Base-by-base conservation (phyloP, 1,139 yeast species). In the Trichomonascaceae sp. region DNA sequence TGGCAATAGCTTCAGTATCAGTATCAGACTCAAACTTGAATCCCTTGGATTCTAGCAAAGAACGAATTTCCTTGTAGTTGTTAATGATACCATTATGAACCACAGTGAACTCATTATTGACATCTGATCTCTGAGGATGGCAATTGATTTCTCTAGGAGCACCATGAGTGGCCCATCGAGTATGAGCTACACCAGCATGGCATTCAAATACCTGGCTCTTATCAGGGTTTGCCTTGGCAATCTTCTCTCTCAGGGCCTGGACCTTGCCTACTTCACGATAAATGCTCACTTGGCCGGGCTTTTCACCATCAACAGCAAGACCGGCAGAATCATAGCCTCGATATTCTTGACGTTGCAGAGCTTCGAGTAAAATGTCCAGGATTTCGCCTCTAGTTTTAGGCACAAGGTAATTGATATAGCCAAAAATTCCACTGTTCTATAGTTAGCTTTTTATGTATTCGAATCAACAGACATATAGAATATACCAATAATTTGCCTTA, bases 151-250 rank as follows among this genome's bases (percentile, higher is more conserved):
- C 82, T 65, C 81, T 82, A 55, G 98, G 98, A 66, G 85, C 88
- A 72, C 99, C 99, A 73, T 95, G 99, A 47, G 99, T 95, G 49
- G 99, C 99, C 99, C 99, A 95, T 78, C 99, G 86, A 17, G 99
- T 95, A 74, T 95, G 99, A 44, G 99, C 98, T 70, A 95, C 93
- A 69, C 96, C 99, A 57, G 85, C 93, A 69, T 93, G 99, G 71
- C 86, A 83, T 64, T 83, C 85, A 67, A 89, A 89, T 24, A 82
- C 78, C 63, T 84, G 79, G 67, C 85, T 80, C 56, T 82, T 78
- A 54, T 82, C 72, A 53, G 77, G 76, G 46, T 73, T 70, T 48
- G 69, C 58, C 47, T 64, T 64, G 45, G 77, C 80, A 61, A 91
- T 82, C 68, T 82, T 83, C 66, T 86, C 81, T 67, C 80, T 85